Base-by-base conservation (phyloP, 257 asterid genomes). In the Forsythia suspensa region DNA sequence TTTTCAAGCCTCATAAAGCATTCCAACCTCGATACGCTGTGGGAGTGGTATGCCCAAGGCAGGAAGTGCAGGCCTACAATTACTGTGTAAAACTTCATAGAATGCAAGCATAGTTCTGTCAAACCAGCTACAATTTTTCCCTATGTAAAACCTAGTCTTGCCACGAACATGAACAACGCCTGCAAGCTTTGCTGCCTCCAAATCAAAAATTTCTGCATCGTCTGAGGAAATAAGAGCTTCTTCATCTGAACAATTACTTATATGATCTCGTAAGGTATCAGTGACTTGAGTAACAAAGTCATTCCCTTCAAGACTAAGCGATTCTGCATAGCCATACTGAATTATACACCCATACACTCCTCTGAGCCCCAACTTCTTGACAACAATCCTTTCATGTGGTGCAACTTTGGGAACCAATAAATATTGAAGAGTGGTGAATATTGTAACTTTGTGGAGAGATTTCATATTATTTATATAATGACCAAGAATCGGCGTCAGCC, bases 21-120 rank as follows among this genome's bases (percentile, higher is more conserved):
- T 81, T 34, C 88, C 86, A 39, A 85, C 86, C 74, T 85, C 88
- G 7, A 85, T 79, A 20, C 84, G 74, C n/a, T 82, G 86, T 34
- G 69, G 72, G 38, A 76, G 74, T 9, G 88, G 88, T 39, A 81
- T 43, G 36, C 77, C 77, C 20, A 85, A 40, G 44, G 88, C 73
- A 21, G 88, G 85, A 38, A 85, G 69, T 18, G 88, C 76, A 52
- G 86, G 80, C 82, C 88, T 76, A 72, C 88, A 81, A 76, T 85
- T 85, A 29, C 84, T 76, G 38, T 81, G 88, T 76, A 85, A 75
- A 72, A 75, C 57, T 75, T 86, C 90, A 77, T 86, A 86, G 78
- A 86, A 86, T 36, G 82, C 82, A 72, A 86, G 88, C 88, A 86
- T 86, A 0, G 39, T 55, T 84, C 79, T 80, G 46, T 86, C 90